Base-by-base conservation (phyloP, 306 rosid species). In the Quercus bicolor region DNA sequence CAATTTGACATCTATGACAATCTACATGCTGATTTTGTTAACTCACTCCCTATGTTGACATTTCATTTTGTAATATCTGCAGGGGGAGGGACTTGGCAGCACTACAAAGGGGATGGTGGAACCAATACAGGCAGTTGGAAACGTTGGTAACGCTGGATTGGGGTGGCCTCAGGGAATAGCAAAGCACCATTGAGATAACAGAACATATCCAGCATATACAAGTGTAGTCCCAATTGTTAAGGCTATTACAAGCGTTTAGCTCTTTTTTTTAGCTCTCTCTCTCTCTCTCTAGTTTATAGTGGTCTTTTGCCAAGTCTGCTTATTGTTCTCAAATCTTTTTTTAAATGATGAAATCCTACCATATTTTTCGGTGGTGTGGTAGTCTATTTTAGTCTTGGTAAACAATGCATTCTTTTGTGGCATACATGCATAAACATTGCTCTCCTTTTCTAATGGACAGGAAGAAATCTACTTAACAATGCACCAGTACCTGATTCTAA, bases 61-160 rank as follows among this genome's bases (percentile, higher is more conserved):
- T 6, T 7, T 31, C 68, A 10, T 9, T 8, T 16, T 45, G 72
- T 2, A 10, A 56, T 24, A 28, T 4, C 64, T 43, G 74, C 87
- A 94, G 98, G 97, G 98, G 43, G 93, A 94, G 79, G 87, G 93
- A 31, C 94, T 94, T 68, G 98, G 98, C 15, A 88, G 82, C 72
- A 84, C 92, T 21, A 81, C 80, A 10, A 89, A 88, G 81, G 97
- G 98, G 18, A 5, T 91, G 86, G 83, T 87, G 73, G 92, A 90
- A 74, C 97, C 98, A 28, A 78, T 89, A 76, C 89, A 88, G 78
- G 91, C 93, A 11, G 83, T 82, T 79, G 91, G 95, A 53, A 94
- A 90, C 76, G 70, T 87, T 18, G 97, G 94, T 56, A 92, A 76
- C 75, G 91, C 97, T 7, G 97, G 97, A 55, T 77, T 92, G 79